These are phyloP conservation scores for Hyphodiscus sp. DNA, from an alignment of 2,329 filamentous ascomycete species.

Conservation along the genomic window DNA sequence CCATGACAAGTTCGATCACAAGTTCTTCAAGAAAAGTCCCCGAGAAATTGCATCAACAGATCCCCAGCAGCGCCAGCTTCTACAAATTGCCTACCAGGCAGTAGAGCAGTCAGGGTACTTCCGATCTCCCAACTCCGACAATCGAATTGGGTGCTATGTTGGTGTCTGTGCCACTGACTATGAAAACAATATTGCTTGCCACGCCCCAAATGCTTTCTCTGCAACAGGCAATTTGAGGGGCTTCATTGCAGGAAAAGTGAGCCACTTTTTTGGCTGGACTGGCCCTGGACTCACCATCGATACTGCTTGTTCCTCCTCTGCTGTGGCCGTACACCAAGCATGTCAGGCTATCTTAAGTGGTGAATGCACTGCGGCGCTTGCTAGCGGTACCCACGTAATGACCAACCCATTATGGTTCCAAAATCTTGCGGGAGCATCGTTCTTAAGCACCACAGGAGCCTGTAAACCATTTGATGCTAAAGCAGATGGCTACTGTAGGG, in stretches of 20 bases:
- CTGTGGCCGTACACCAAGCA: slow-evolving; percentile 31
- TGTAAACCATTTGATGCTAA: slow-evolving; percentile 35
- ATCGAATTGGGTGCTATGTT: slow-evolving; percentile 13
- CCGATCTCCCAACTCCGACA: neutral
- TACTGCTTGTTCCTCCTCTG: slow-evolving; percentile 34
- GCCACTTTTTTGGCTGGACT: slow-evolving; percentile 34
- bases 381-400: slow-evolving; percentile 3
- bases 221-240: slow-evolving; percentile 28
- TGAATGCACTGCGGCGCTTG: slow-evolving; percentile 5
- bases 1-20: slow-evolving; percentile 8
- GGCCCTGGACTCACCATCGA: slow-evolving; percentile 34
- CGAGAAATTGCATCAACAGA: slow-evolving; percentile 16
- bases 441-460: slow-evolving; percentile 7
- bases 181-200: slow-evolving; percentile 4
- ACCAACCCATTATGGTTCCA: slow-evolving; percentile 16
- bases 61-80: slow-evolving; percentile 8
- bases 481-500: slow-evolving; percentile 19
- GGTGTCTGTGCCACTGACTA: slow-evolving; percentile 7
- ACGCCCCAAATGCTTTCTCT: slow-evolving; percentile 2
- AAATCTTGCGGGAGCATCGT: slow-evolving; percentile 39
- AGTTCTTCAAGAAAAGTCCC: slow-evolving; percentile 8
- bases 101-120: slow-evolving; percentile 7
- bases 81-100: slow-evolving; percentile 10
- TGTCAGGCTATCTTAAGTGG: slow-evolving; percentile 16
- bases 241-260: slow-evolving; percentile 35